A percentile compares a stretch with the other conserved stretches of the same genome.
phyloP scores from a whole-genome alignment of 2,329 filamentous ascomycete genomes.

The Cordyceps fumosorosea region DNA sequence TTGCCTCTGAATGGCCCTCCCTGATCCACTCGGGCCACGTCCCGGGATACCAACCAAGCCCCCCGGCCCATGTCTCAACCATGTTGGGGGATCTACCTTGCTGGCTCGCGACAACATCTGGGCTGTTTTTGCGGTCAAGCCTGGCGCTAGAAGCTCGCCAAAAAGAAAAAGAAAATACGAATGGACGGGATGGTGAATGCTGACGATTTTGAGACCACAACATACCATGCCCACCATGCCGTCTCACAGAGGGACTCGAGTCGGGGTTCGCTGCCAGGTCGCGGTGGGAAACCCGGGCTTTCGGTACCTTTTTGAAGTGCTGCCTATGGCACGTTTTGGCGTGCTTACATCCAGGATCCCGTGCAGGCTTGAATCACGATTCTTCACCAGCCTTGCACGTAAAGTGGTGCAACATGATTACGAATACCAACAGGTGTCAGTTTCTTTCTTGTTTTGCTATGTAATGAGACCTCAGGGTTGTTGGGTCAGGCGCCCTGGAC shows the following conservation, averaged over 20 bases:
- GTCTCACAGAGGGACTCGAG: no score
- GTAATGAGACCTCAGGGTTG: not conserved
- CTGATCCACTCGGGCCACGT: not conserved
- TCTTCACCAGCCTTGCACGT: not conserved
- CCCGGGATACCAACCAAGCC: not conserved
- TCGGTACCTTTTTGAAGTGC: no score
- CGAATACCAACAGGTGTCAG: no score
- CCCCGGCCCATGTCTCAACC: not conserved
- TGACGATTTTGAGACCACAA: not conserved
- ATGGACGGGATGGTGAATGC: not conserved
- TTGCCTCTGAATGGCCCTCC: no score
- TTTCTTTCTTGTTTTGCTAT: not conserved
- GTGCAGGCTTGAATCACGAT: not conserved
- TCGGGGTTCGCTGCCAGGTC: not conserved
- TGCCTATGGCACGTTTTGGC: no score
- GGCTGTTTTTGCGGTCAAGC: not conserved
- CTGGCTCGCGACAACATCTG: not conserved
- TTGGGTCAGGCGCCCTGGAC: not conserved
- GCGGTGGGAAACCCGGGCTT: not conserved
- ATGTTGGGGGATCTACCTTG: slow-evolving; percentile 10
- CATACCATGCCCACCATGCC: not conserved
- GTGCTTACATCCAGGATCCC: slow-evolving; percentile 1
- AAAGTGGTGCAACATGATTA: not conserved
- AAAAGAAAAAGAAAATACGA: not conserved
- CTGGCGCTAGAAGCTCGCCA: not conserved